Conservation (phyloP, 176 grass and related monocot genomes). For the Triticum monococcum region DNA sequence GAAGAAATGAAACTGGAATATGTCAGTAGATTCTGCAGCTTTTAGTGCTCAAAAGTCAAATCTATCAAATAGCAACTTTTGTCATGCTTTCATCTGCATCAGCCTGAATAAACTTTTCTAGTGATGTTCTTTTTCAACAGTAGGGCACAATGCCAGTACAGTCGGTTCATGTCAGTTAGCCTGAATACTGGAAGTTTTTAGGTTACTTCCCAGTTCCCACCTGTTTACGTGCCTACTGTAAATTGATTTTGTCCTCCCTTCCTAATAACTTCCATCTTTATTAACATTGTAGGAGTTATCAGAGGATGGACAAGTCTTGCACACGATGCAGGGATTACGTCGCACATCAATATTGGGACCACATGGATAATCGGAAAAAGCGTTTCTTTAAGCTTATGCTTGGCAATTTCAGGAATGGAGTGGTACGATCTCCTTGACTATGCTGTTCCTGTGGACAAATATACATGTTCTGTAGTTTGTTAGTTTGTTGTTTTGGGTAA, state of each 20-base stretch:
- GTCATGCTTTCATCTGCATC: neutral
- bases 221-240: neutral
- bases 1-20: neutral
- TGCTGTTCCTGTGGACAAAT: neutral
- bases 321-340: slow-evolving; percentile 15
- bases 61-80: neutral
- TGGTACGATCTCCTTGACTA: slow-evolving; percentile 29
- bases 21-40: slow-evolving; percentile 32
- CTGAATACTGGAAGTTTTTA: neutral
- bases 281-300: neutral
- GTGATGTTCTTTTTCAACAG: neutral
- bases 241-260: neutral
- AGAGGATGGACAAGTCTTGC: neutral
- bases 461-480: neutral
- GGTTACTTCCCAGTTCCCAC: neutral
- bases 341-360: slow-evolving; percentile 31
- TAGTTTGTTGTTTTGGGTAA: neutral
- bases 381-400: slow-evolving; percentile 40
- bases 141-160: neutral
- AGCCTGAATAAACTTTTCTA: neutral
- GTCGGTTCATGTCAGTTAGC: neutral
- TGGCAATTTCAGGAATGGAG: slow-evolving; percentile 18
- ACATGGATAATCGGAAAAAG: slow-evolving; percentile 17
- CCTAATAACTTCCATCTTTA: neutral
- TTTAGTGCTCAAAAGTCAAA: slow-evolving; percentile 7